Percentiles rank a stretch among this genome's conserved stretches.
phyloP scores from a whole-genome alignment of 805 yeast species.

The Starmerella stellata region DNA sequence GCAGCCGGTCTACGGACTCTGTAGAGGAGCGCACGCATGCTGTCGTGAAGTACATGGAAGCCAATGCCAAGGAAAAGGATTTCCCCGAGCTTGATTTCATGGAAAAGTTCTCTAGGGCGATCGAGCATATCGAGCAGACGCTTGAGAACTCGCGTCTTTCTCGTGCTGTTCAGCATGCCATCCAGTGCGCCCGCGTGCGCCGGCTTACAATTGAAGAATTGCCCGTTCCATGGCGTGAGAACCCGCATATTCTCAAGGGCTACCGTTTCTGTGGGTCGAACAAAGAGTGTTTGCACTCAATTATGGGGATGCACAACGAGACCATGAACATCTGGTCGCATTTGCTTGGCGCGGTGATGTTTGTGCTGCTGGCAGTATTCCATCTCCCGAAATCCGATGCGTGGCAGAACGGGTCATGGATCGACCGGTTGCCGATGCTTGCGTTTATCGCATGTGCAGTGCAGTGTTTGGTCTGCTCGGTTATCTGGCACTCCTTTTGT shows the following conservation, averaged over 20 bases:
- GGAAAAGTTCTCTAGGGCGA: slow-evolving; percentile 18
- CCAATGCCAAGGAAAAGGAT: slow-evolving; percentile 17
- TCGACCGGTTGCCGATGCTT: slow-evolving; percentile 37
- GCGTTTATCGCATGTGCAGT: slow-evolving; percentile 54
- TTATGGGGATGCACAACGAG: slow-evolving; percentile 62
- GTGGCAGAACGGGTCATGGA: slow-evolving; percentile 28
- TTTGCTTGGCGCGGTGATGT: slow-evolving; percentile 43
- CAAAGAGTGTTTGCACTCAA: slow-evolving; percentile 37
- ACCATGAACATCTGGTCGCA: slow-evolving; percentile 91
- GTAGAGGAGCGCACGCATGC: slow-evolving; percentile 2
- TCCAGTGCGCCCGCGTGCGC: slow-evolving; percentile 21
- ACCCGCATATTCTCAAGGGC: slow-evolving; percentile 65
- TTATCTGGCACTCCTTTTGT: slow-evolving; percentile 81
- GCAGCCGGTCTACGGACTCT: background rate
- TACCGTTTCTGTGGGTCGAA: slow-evolving; percentile 65
- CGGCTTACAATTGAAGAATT: slow-evolving; percentile 67
- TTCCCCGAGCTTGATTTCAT: slow-evolving; percentile 13
- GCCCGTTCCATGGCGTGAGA: slow-evolving; percentile 87
- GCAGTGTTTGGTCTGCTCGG: slow-evolving; percentile 61
- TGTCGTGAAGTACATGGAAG: slow-evolving; percentile 20
- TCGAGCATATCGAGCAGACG: slow-evolving; percentile 22
- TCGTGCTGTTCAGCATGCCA: slow-evolving; percentile 15
- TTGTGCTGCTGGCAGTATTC: slow-evolving; percentile 37
- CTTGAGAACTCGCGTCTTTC: slow-evolving; percentile 21
- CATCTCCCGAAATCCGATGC: slow-evolving; percentile 48